Evolutionary conservation across 495 filamentous ascomycete species (phyloP).

Genomic region (Trichoderma erinaceum): DNA sequence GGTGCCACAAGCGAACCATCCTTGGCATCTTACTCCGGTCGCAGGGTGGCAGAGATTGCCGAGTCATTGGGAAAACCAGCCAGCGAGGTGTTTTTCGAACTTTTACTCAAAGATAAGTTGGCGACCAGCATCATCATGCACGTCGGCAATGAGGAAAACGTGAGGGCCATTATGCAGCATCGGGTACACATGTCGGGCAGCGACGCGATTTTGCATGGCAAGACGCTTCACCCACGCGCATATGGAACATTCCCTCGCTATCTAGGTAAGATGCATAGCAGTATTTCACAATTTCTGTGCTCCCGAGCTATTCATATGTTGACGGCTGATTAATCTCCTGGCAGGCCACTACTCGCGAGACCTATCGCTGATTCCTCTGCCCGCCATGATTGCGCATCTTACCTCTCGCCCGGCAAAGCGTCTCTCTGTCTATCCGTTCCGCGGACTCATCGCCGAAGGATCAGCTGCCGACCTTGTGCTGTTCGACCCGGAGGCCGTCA

Average conservation of each 20-base stretch:
- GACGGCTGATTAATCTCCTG: background rate
- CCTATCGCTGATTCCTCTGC: background rate
- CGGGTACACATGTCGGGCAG: conserved; percentile 15
- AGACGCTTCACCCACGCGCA: conserved; percentile 13
- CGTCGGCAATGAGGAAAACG: conserved; percentile 15
- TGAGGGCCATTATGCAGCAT: conserved; percentile 13
- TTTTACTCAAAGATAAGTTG: conserved; percentile 10
- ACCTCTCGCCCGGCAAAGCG: conserved; percentile 15
- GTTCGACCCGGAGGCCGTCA: conserved; percentile 14
- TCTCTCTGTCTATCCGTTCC: conserved; percentile 13
- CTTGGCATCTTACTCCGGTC: conserved; percentile 12
- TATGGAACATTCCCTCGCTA: conserved; percentile 14
- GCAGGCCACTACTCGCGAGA: conserved; percentile 10
- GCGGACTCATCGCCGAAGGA: conserved; percentile 14
- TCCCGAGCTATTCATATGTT: background rate
- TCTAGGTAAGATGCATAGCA: background rate
- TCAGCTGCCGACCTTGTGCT: conserved; percentile 15
- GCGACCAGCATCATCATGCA: conserved; percentile 15
- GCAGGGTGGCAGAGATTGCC: conserved; percentile 10
- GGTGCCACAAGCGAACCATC: conserved; percentile 11
- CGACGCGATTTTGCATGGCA: conserved; percentile 16
- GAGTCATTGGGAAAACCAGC: background rate
- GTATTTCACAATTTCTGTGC: background rate
- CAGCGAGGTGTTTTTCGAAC: conserved; percentile 12
- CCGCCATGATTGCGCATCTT: conserved; percentile 14